phyloP scores from a whole-genome alignment of 768 basidiomycete genomes.

The Mycena maculata region DNA sequence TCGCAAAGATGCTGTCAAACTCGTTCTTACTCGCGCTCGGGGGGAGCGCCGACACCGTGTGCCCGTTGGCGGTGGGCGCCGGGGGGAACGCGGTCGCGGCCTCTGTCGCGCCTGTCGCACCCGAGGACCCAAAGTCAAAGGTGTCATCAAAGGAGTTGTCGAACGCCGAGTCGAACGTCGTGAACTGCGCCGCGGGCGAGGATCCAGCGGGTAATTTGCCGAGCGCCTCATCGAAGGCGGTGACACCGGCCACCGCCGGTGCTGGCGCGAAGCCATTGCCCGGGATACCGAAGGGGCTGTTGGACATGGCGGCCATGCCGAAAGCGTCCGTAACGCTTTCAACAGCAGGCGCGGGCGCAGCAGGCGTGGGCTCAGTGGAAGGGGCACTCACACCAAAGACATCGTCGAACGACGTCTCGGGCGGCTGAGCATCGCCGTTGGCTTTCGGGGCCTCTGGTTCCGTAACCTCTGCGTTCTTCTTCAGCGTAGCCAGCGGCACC shows the following conservation, averaged over 20 bases:
- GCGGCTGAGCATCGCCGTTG: slow-evolving; percentile 34
- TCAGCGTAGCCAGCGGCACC: slow-evolving; percentile 51
- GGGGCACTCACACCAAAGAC: slow-evolving; percentile 65
- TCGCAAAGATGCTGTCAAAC: slow-evolving; percentile 33
- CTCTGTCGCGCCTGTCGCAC: slow-evolving; percentile 56
- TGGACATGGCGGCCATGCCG: slow-evolving; percentile 30
- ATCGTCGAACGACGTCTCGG: slow-evolving; percentile 63
- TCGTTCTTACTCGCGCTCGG: slow-evolving; percentile 29
- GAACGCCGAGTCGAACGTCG: slow-evolving; percentile 71
- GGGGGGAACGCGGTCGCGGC: slow-evolving; percentile 46
- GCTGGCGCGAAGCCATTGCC: slow-evolving; percentile 23
- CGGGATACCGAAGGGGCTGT: slow-evolving; percentile 38
- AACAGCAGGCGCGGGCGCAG: slow-evolving; percentile 36
- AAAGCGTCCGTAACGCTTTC: slow-evolving; percentile 38
- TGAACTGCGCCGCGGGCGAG: slow-evolving; percentile 56
- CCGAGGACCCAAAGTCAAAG: slow-evolving; percentile 70
- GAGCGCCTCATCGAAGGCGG: slow-evolving; percentile 82
- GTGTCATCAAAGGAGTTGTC: slow-evolving; percentile 73
- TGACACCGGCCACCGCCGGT: slow-evolving; percentile 50
- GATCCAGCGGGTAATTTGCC: slow-evolving; percentile 60
- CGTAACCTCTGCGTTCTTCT: slow-evolving; percentile 39
- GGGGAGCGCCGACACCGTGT: slow-evolving; percentile 23
- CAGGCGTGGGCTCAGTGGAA: slow-evolving; percentile 37
- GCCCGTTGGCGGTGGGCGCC: slow-evolving; percentile 45
- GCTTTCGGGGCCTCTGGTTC: slow-evolving; percentile 30